Evolutionary conservation across 2,329 filamentous ascomycete species (phyloP).

Genomic region (Penicillium sp.): DNA sequence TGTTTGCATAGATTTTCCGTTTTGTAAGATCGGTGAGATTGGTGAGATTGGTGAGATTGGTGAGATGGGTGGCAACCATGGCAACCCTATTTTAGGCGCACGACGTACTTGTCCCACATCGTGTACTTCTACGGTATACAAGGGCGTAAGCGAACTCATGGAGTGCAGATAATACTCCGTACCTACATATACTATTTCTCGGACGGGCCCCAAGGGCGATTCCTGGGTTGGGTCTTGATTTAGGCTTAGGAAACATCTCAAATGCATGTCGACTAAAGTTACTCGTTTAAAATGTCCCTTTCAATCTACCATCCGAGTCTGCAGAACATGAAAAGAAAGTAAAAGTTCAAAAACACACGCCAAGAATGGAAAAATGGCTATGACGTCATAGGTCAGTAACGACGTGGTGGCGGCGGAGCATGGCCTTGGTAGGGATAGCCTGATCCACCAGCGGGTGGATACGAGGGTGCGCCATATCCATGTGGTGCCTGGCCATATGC

Average conservation of each 20-base stretch:
- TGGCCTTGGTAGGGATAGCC: slow-evolving; percentile 21
- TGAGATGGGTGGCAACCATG: neutral
- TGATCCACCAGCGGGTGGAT: slow-evolving; percentile 14
- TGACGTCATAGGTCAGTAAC: slow-evolving; percentile 23
- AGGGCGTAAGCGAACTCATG: neutral
- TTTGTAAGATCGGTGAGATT: too few species aligned
- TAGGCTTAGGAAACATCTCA: neutral
- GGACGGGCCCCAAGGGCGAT: neutral
- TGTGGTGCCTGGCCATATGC: slow-evolving; percentile 22
- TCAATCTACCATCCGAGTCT: neutral
- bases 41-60: too few species aligned
- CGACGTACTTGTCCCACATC: neutral
- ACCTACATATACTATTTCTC: too few species aligned
- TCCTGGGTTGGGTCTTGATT: neutral
- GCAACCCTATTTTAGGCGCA: neutral
- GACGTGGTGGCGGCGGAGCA: slow-evolving; percentile 20
- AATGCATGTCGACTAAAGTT: neutral
- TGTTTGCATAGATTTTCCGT: neutral
- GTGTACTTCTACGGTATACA: neutral
- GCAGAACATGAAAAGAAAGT: neutral
- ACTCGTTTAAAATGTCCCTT: neutral
- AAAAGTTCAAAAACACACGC: neutral
- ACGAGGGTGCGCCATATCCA: slow-evolving; percentile 22
- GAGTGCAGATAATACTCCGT: too few species aligned
- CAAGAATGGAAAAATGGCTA: neutral